Conservation (phyloP, 2,329 filamentous ascomycete genomes). For the Peltaster fructicola region DNA sequence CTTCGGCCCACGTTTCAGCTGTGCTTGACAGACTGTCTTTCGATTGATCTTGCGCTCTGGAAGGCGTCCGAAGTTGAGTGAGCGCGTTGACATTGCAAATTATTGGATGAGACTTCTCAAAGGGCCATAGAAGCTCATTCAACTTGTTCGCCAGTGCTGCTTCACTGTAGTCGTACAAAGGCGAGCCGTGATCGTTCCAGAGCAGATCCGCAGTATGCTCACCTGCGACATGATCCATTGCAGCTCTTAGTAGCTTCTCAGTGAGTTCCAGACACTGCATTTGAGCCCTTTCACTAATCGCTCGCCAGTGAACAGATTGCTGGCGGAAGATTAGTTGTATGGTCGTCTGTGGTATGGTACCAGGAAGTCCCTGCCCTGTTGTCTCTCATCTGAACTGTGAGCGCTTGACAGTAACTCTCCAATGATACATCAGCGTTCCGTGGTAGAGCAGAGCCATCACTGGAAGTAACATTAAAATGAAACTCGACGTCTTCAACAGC, state of each 20-base stretch:
- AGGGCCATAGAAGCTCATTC: constrained; percentile 2
- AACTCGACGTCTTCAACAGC: too few relatives aligned
- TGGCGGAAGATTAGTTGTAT: constrained; percentile 1
- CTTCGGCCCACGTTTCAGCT: not conserved
- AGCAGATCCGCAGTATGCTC: constrained; percentile 1
- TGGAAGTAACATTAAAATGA: too few relatives aligned
- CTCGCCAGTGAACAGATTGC: constrained; percentile 2
- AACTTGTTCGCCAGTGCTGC: constrained; percentile 1
- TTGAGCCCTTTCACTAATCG: too few relatives aligned
- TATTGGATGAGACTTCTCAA: constrained; percentile 1
- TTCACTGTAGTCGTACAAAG: not conserved
- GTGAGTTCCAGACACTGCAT: not conserved
- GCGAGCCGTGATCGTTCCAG: not conserved
- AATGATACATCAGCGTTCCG: too few relatives aligned
- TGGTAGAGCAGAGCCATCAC: too few relatives aligned
- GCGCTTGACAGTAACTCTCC: too few relatives aligned
- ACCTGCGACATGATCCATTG: constrained; percentile 1
- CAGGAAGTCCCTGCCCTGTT: too few relatives aligned
- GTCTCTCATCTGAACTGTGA: too few relatives aligned
- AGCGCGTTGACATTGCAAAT: constrained; percentile 1
- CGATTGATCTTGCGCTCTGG: too few relatives aligned
- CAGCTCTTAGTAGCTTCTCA: not conserved
- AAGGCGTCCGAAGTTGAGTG: too few relatives aligned
- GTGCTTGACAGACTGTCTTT: too few relatives aligned
- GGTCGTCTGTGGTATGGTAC: too few relatives aligned